phyloP scores from a whole-genome alignment of 2,329 filamentous ascomycete genomes.

The Corynespora cassiicola region DNA sequence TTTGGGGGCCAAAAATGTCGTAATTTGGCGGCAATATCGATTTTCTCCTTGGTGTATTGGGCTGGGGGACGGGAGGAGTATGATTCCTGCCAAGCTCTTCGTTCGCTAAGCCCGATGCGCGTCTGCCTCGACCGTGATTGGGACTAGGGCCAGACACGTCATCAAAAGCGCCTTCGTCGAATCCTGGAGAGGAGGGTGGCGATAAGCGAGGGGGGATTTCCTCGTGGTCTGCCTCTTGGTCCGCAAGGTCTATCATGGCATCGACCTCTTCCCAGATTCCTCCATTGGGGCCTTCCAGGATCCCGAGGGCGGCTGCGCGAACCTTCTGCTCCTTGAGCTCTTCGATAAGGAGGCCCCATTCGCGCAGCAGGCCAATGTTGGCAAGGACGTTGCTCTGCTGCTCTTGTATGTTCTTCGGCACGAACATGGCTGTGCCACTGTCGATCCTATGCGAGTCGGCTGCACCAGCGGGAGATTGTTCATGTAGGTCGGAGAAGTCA shows the following conservation, averaged over 20 bases:
- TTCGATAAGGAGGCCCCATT: constrained; percentile 81
- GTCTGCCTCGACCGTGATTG: constrained; percentile 33
- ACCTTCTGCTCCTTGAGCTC: constrained; percentile 80
- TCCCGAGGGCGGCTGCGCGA: constrained; percentile 71
- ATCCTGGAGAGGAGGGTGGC: constrained; percentile 62
- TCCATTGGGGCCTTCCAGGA: constrained; percentile 66
- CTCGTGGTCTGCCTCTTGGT: constrained; percentile 68
- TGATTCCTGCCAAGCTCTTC: constrained; percentile 26
- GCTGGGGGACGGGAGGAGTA: constrained; percentile 15
- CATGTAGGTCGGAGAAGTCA: constrained; percentile 69
- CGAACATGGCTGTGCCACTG: constrained; percentile 65
- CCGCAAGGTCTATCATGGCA: constrained; percentile 84
- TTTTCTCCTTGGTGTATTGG: constrained; percentile 33
- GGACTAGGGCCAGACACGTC: constrained; percentile 52
- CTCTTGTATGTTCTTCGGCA: constrained; percentile 80
- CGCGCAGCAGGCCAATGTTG: constrained; percentile 82
- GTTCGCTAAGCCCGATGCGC: constrained; percentile 37
- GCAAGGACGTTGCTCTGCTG: constrained; percentile 82
- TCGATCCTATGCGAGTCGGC: constrained; percentile 49
- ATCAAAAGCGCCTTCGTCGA: constrained; percentile 65
- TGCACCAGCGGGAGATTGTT: constrained; percentile 39
- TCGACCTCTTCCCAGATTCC: constrained; percentile 81
- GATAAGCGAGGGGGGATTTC: constrained; percentile 59
- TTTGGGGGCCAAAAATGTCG: constrained; percentile 44
- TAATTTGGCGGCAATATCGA: constrained; percentile 44